Conservation (phyloP, 495 filamentous ascomycete species). For the Penicillium crystallinum region DNA sequence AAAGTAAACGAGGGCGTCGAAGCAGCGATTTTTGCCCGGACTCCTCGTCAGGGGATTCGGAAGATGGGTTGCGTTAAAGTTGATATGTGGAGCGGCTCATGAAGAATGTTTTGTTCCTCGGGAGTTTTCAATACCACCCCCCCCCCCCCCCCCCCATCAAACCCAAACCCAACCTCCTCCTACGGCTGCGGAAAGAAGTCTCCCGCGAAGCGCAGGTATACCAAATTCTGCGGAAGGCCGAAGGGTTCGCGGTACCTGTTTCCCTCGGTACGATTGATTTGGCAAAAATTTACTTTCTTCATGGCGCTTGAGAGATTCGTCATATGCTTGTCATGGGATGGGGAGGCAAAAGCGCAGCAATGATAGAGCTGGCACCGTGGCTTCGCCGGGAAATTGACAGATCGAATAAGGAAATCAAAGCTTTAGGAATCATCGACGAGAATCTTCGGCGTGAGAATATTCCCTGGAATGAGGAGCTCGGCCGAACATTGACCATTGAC, state of each 20-base stretch:
- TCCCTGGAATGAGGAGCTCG: too few species aligned
- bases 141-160: too few species aligned
- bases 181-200: slow-evolving; percentile 29
- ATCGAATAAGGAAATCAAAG: too few species aligned
- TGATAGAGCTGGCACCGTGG: too few species aligned
- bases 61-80: neutral
- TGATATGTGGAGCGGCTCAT: too few species aligned
- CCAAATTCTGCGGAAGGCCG: slow-evolving; percentile 24
- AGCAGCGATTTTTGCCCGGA: slow-evolving; percentile 3
- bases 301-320: slow-evolving; percentile 35
- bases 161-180: too few species aligned
- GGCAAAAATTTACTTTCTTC: slow-evolving; percentile 26
- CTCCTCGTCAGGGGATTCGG: slow-evolving; percentile 1
- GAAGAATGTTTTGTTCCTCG: too few species aligned
- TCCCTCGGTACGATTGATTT: slow-evolving; percentile 42
- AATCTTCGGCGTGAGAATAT: too few species aligned
- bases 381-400: too few species aligned
- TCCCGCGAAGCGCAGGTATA: slow-evolving; percentile 40
- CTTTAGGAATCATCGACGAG: too few species aligned
- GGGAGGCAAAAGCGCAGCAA: slow-evolving; percentile 19
- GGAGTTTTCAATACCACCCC: too few species aligned
- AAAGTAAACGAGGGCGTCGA: slow-evolving; percentile 5
- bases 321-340: slow-evolving; percentile 45
- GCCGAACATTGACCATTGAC: too few species aligned
- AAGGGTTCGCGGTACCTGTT: slow-evolving; percentile 38